A percentile compares a stretch with the other conserved stretches of the same genome.
Evolutionary conservation across 2,329 filamentous ascomycete genomes (phyloP).

Genomic region (Colletotrichum melonis): DNA sequence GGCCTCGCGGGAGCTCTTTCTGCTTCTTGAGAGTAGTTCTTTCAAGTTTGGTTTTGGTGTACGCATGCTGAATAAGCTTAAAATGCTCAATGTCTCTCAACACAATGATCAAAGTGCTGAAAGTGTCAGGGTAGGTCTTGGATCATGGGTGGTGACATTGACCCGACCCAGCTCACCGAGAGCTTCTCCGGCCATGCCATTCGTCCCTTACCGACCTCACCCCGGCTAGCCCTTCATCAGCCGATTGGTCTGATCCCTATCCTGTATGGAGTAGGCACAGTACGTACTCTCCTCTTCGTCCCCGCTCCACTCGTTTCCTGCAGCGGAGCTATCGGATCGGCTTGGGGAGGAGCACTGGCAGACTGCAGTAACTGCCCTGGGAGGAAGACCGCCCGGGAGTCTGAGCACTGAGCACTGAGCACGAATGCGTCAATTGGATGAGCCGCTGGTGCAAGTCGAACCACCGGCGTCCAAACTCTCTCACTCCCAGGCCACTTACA

Average conservation of each 20-base stretch:
- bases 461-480: neutral
- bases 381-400: neutral
- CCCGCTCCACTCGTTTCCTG: constrained; percentile 17
- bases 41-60: neutral
- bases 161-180: constrained; percentile 1
- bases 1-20: neutral
- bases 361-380: neutral
- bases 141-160: constrained; percentile 6
- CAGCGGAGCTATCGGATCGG: constrained; percentile 31
- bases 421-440: constrained; percentile 19
- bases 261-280: no score
- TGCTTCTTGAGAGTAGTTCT: neutral
- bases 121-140: constrained; percentile 6
- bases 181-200: neutral
- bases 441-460: constrained; percentile 1
- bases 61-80: neutral
- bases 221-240: neutral
- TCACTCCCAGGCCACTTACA: neutral
- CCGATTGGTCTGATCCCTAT: constrained; percentile 8
- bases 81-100: neutral
- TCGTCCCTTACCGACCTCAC: constrained; percentile 10
- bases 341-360: neutral
- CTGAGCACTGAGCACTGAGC: constrained; percentile 13
- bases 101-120: neutral
- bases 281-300: neutral